A percentile compares a stretch with the other conserved stretches of the same genome.
Evolutionary conservation across 2,329 filamentous ascomycete genomes (phyloP).

Genomic region (Hirsutella thompsonii): DNA sequence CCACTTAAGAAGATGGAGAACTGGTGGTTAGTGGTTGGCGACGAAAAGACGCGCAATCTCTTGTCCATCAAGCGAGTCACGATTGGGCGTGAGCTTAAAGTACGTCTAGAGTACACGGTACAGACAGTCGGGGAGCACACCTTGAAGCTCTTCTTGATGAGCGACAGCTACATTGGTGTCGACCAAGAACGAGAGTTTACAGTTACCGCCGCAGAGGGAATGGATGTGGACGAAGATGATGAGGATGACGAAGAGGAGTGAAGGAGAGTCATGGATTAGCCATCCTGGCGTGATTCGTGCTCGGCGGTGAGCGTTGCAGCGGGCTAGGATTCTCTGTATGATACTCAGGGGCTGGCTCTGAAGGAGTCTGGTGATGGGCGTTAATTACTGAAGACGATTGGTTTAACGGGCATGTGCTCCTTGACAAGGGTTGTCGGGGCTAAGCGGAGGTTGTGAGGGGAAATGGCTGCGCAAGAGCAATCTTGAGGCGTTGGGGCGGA

Average conservation of each 20-base stretch:
- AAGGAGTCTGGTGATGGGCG: neutral
- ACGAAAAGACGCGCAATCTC: conserved; percentile 77
- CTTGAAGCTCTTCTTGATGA: conserved; percentile 88
- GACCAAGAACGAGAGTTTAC: conserved; percentile 90
- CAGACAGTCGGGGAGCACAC: conserved; percentile 74
- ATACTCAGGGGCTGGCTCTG: neutral
- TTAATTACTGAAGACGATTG: conserved; percentile 7
- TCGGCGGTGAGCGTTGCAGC: neutral
- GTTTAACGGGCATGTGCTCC: conserved; percentile 9
- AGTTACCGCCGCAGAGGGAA: conserved; percentile 76
- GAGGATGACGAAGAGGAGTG: conserved; percentile 44
- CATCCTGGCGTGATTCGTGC: neutral
- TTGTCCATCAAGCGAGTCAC: conserved; percentile 92
- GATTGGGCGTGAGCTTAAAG: conserved; percentile 63
- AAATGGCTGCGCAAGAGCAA: conserved; percentile 13
- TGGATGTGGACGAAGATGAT: conserved; percentile 87
- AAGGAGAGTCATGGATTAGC: neutral
- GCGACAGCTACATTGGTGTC: conserved; percentile 91
- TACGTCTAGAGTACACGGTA: conserved; percentile 78
- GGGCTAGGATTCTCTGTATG: neutral
- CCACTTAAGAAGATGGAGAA: conserved; percentile 87
- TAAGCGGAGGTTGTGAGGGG: conserved; percentile 17
- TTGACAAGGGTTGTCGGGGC: conserved; percentile 14
- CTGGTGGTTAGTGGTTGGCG: conserved; percentile 95
- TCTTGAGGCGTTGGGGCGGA: conserved; percentile 9